These are phyloP conservation scores for Penicillium cataractarum DNA, from an alignment of 495 filamentous ascomycete genomes.

Conservation along the genomic window DNA sequence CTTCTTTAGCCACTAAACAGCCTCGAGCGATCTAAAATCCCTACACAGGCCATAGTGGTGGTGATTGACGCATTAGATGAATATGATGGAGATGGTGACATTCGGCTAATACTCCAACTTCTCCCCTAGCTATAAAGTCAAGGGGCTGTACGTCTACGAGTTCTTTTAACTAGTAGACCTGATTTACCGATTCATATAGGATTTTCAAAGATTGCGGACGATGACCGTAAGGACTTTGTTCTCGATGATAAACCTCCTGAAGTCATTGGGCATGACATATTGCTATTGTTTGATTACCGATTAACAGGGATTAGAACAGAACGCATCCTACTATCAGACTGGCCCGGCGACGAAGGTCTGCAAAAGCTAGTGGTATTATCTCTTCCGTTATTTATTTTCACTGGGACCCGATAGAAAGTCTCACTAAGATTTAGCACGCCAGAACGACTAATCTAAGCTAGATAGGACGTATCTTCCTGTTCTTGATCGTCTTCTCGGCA, in stretches of 20 bases:
- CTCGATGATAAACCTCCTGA: slow-evolving; percentile 20
- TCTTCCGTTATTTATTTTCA: slow-evolving; percentile 14
- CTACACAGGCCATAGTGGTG: slow-evolving; percentile 25
- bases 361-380: slow-evolving; percentile 5
- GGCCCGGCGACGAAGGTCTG: slow-evolving; percentile 37
- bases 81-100: slow-evolving; percentile 46
- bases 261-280: slow-evolving; percentile 34
- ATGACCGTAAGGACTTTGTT: slow-evolving; percentile 28
- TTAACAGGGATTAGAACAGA: slow-evolving; percentile 1
- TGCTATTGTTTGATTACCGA: slow-evolving; percentile 24
- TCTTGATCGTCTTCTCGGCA: background rate
- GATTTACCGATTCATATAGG: slow-evolving; percentile 47
- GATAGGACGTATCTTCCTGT: no score
- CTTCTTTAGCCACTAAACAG: no score
- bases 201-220: slow-evolving; percentile 24
- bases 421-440: background rate
- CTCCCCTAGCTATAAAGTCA: slow-evolving; percentile 24
- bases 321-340: slow-evolving; percentile 17
- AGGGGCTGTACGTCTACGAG: slow-evolving; percentile 16
- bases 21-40: no score
- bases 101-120: slow-evolving; percentile 40
- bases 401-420: slow-evolving; percentile 10
- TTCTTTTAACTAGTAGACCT: slow-evolving; percentile 48
- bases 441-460: no score
- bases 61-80: slow-evolving; percentile 59